Evolutionary conservation across 192 early-diverging fungal genomes (phyloP).

Genomic region (Umbelopsis sp.): DNA sequence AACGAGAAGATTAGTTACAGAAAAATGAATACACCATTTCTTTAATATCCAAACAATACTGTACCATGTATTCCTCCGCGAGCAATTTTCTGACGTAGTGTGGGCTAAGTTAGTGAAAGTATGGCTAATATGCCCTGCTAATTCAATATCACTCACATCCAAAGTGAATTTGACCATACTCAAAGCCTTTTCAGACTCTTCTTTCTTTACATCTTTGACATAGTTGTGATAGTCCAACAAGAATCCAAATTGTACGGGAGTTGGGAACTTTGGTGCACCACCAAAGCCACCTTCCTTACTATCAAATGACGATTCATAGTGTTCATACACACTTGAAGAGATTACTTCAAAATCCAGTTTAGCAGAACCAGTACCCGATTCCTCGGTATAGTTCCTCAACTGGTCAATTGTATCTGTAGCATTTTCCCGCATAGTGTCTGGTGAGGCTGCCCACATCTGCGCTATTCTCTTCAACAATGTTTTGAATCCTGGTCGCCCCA

Average conservation of each 20-base stretch:
- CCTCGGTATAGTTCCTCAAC: conserved; percentile 33
- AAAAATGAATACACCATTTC: not conserved
- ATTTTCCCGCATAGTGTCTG: conserved; percentile 35
- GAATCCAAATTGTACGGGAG: conserved; percentile 58
- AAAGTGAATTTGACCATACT: conserved; percentile 48
- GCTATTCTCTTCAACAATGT: conserved; percentile 36
- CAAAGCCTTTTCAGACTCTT: conserved; percentile 32
- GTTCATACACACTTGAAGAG: conserved; percentile 29
- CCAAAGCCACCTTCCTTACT: conserved; percentile 57
- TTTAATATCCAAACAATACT: not conserved
- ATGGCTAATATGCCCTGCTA: not conserved
- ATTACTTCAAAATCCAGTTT: not conserved
- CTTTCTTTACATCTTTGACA: conserved; percentile 11
- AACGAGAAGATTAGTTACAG: not conserved
- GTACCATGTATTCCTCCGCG: conserved; percentile 51
- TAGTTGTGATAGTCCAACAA: conserved; percentile 51
- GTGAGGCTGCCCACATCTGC: conserved; percentile 44
- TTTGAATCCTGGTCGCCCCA: conserved; percentile 45
- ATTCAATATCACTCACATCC: conserved; percentile 24
- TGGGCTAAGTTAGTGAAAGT: not conserved
- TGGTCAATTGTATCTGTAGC: conserved; percentile 45
- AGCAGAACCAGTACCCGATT: not conserved
- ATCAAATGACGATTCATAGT: conserved; percentile 49
- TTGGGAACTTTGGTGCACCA: conserved; percentile 65
- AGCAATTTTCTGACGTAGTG: conserved; percentile 37